These are phyloP conservation scores for Rasamsonia emersonii DNA, from an alignment of 2,329 filamentous ascomycete genomes.

Conservation along the genomic window DNA sequence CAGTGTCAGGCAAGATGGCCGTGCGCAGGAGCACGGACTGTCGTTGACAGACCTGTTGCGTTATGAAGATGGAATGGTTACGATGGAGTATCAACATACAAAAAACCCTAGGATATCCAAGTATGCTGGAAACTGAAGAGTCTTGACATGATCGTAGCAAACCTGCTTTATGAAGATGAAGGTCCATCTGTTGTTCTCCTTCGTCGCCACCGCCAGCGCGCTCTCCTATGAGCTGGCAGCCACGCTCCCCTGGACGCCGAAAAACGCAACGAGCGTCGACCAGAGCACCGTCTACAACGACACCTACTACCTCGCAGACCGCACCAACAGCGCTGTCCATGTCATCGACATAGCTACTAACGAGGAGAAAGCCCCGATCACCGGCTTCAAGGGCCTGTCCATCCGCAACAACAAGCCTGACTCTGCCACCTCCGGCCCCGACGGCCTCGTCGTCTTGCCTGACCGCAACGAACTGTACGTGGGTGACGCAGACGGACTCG, in stretches of 20 bases:
- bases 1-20: too few species aligned
- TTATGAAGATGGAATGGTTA: too few species aligned
- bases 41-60: too few species aligned
- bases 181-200: too few species aligned
- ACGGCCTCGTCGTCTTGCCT: not conserved
- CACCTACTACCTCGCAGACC: conserved; percentile 2
- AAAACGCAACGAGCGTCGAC: conserved; percentile 2
- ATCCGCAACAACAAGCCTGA: not conserved
- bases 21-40: too few species aligned
- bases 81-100: too few species aligned
- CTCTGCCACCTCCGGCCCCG: not conserved
- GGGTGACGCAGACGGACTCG: not conserved
- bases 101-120: too few species aligned
- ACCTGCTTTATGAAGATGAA: too few species aligned
- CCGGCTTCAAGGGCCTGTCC: not conserved
- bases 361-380: not conserved
- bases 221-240: not conserved
- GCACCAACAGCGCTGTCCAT: not conserved
- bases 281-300: not conserved
- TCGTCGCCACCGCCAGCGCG: too few species aligned
- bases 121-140: too few species aligned
- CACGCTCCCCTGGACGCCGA: conserved; percentile 2
- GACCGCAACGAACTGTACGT: conserved; percentile 1
- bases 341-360: not conserved
- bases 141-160: too few species aligned